Conservation (phyloP, 495 filamentous ascomycete species). For the Tuber indicum region DNA sequence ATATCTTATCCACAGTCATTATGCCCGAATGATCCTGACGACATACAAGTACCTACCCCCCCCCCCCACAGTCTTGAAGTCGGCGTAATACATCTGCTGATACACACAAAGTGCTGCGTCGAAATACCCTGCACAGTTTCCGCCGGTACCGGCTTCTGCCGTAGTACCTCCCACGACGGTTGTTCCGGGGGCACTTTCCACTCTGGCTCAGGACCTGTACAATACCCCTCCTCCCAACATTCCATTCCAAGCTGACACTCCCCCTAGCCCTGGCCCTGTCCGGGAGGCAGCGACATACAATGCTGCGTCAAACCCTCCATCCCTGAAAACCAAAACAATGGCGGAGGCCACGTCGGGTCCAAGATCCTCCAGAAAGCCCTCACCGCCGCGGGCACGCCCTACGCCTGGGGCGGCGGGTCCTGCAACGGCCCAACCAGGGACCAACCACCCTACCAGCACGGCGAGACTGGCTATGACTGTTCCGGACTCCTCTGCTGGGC, state of each 20-base stretch:
- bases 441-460: conserved; percentile 13
- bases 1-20: background rate
- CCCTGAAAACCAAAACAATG: too few relatives aligned
- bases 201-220: background rate
- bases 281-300: conserved; percentile 10
- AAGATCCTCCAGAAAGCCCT: conserved; percentile 13
- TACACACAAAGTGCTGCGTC: conserved; percentile 5
- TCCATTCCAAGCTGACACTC: background rate
- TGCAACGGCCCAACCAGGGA: conserved; percentile 36
- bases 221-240: background rate
- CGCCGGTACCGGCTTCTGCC: conserved; percentile 2
- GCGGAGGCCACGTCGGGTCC: background rate
- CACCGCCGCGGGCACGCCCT: conserved; percentile 9
- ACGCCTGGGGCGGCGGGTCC: conserved; percentile 39
- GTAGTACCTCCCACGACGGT: background rate
- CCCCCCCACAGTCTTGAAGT: background rate
- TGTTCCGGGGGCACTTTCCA: conserved; percentile 16
- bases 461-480: conserved; percentile 37
- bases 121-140: conserved; percentile 12
- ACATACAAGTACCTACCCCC: background rate
- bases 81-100: background rate
- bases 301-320: conserved; percentile 8
- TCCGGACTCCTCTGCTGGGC: conserved; percentile 41
- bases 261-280: conserved; percentile 16
- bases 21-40: background rate